Base-by-base conservation (phyloP, 2,329 filamentous ascomycete species). In the Fusarium clavum region DNA sequence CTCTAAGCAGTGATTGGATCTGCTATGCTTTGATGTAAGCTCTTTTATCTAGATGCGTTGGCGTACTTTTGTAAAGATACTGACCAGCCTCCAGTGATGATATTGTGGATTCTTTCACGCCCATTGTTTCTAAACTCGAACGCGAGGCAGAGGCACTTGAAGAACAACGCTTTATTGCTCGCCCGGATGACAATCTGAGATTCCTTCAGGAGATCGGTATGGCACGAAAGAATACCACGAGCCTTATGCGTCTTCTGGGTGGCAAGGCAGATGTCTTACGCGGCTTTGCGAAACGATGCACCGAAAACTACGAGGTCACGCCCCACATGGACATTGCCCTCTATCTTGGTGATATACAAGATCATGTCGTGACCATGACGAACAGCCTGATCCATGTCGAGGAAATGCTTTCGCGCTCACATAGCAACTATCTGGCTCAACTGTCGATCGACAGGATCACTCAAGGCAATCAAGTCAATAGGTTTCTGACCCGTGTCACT, bases 301-400 rank as follows among this genome's bases (percentile, higher is more conserved):
- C 98, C 79, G 95, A 98, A 77, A 94, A 97, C 71, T 98, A 97
- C 84, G 92, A 93, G 72, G 92, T 98, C 56, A 97, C 96, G 2
- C 96, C 96, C 9, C 92, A 94, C 48, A 96, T 96, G 83, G 96
- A 99, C 77, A 97, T 99, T 72, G 96, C 94, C 22, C 88, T 99
- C 76, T 99, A 99, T 78, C 88, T 99, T 30, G 94, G 94, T 76
- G 96, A 99, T 82, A 98, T 99, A 71, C 96, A 99, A 81, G 96
- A 99, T 81, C 96, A 99, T 87, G 95, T 99, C 56, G 94, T 99
- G 64, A 99, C 96, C 47, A 98, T 98, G 95, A 97, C 97, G 88
- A 95, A 92, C 73, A 99, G 97, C 81, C 82, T 99, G 75, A 90
- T 90, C 2, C 96, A 99, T 79, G 98, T 97, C 73, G 96, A 99